Evolutionary conservation across 2,329 filamentous ascomycete genomes (phyloP).

Genomic region (Thielaviopsis ethacetica): DNA sequence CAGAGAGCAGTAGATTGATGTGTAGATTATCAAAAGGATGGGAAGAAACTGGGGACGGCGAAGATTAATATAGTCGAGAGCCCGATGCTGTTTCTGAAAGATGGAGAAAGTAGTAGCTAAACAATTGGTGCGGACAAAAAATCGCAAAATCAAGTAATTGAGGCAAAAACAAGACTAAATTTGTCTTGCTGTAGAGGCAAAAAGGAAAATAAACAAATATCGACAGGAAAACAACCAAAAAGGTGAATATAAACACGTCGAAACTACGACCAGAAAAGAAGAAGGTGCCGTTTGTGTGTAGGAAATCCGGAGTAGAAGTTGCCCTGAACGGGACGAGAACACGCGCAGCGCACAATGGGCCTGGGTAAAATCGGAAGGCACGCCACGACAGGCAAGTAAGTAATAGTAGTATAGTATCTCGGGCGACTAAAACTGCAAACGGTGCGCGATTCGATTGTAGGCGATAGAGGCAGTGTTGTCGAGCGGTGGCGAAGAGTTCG

Average conservation of each 20-base stretch:
- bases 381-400: background rate
- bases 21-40: background rate
- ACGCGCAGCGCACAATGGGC: background rate
- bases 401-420: no score
- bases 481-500: background rate
- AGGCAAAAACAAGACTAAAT: background rate
- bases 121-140: no score
- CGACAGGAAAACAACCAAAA: background rate
- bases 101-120: no score
- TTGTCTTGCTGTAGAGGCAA: background rate
- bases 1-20: background rate
- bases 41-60: background rate
- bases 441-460: background rate
- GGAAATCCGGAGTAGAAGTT: background rate
- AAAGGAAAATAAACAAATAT: background rate
- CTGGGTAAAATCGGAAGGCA: background rate
- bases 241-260: background rate
- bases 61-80: no score
- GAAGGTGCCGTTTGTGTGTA: background rate
- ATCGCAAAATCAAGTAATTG: background rate
- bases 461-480: background rate
- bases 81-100: no score
- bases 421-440: background rate
- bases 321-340: background rate
- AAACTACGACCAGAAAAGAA: background rate